Evolutionary conservation across 805 yeast genomes (phyloP), one percentile per base, ranked within the genome.

Genomic region (Myxozyma kluyveri): DNA sequence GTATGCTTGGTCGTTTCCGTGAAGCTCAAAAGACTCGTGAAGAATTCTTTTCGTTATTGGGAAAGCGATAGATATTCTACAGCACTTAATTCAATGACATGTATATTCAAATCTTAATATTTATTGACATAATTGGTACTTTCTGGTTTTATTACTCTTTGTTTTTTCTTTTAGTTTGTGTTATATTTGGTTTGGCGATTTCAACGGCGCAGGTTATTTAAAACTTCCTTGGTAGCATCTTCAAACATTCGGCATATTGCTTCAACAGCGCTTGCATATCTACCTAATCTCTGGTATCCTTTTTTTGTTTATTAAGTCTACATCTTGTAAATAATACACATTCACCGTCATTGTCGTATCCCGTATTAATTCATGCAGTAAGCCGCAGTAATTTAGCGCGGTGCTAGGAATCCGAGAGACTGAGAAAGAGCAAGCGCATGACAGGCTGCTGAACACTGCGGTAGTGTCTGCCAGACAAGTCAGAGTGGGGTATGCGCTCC

Each of bases 1-100:
- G 98, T 67, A 91, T 93, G 97, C 77, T 93, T 63, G 99, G 99
- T 7, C 86, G 96, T 61, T 93, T 93, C 76, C 79, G 97, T 65
- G 86, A 83, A 50, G 88, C 88, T 39, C 96, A 90, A 69, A 88
- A 88, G 75, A 93, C 99, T 2, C 81, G 99, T 66, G 99, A 93
- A 66, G 99, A 93, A 71, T 93, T 93, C 64, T 77, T 93, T 66
- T 84, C 90, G 10, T 74, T 90, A 56, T 73, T 90, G 7, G 59
- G 54, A 6, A 42, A 45, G 22, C 29, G 57, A 19, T 56, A 41
- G 31, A 22, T 18, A 27, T n/a, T 17, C 24, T 17, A 18, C 23
- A 6, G 31, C 33, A 10, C 4, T 12, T 5, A 12, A 17, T 14
- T 35, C 18, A 24, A 24, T 32, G 17, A 43, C 22, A 4, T 17